phyloP scores from a whole-genome alignment of 495 filamentous ascomycete species.

The Aspergillus baeticus region DNA sequence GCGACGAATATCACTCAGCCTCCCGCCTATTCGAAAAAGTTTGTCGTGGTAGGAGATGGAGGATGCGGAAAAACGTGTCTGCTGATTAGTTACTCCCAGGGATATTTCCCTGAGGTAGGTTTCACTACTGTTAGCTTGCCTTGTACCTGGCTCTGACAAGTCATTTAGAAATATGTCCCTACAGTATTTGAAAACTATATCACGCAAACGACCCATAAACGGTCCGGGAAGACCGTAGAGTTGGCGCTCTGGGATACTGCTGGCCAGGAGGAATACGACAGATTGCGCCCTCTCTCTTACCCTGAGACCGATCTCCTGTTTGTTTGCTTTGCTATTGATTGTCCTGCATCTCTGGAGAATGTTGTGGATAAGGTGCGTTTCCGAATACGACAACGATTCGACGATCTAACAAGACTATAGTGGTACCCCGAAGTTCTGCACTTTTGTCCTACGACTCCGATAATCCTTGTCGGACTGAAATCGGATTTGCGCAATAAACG shows the following conservation, averaged over 20 bases:
- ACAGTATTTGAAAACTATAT: conserved; percentile 99
- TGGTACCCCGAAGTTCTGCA: conserved; percentile 99
- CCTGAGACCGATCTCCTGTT: conserved; percentile 97
- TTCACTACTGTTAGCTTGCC: not conserved
- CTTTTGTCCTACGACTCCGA: conserved; percentile 95
- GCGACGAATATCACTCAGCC: conserved; percentile 84
- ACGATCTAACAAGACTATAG: conserved; percentile 40
- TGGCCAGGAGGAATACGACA: conserved; percentile 98
- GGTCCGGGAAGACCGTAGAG: conserved; percentile 89
- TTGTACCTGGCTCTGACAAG: conserved; percentile 1
- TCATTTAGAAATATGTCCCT: conserved; percentile 91
- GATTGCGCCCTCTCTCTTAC: conserved; percentile 91
- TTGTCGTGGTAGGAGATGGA: conserved; percentile 96
- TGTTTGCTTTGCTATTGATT: conserved; percentile 99
- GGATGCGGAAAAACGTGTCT: conserved; percentile 99
- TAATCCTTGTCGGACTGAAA: conserved; percentile 94
- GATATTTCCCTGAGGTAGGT: conserved; percentile 93
- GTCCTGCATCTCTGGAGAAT: conserved; percentile 95
- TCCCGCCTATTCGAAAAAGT: conserved; percentile 95
- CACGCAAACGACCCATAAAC: conserved; percentile 84
- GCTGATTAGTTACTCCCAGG: conserved; percentile 96
- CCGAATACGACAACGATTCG: not conserved
- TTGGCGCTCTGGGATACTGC: conserved; percentile 98
- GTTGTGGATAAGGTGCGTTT: conserved; percentile 91
- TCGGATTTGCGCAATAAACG: conserved; percentile 93